phyloP scores from a whole-genome alignment of 2,329 filamentous ascomycete genomes.

The Aspergillus proliferans region DNA sequence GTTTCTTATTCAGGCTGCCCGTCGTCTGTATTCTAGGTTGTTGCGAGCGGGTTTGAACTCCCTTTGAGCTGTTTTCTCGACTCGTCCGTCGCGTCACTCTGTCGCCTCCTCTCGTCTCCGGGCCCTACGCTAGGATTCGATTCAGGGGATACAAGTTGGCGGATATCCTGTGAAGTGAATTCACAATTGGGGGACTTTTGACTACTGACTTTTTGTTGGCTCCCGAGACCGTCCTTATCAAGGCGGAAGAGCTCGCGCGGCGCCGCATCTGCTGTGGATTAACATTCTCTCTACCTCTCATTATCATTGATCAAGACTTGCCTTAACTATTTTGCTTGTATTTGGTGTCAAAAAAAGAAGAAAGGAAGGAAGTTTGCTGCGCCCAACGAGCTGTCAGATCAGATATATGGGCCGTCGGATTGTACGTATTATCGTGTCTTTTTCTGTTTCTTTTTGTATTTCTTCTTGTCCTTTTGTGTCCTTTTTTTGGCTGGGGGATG shows the following conservation, averaged over 20 bases:
- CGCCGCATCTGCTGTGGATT: conserved; percentile 19
- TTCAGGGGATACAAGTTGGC: conserved; percentile 13
- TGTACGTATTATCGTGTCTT: conserved; percentile 36
- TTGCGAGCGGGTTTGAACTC: background rate
- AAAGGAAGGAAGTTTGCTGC: conserved; percentile 10
- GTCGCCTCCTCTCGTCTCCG: background rate
- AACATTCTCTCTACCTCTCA: conserved; percentile 8
- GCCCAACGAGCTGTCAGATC: conserved; percentile 14
- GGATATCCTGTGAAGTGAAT: conserved; percentile 4
- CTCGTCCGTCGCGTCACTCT: background rate
- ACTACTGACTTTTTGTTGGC: conserved; percentile 9
- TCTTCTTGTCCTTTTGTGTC: conserved; percentile 7
- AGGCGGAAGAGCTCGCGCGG: conserved; percentile 15
- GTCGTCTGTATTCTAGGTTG: background rate
- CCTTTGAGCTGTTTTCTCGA: background rate
- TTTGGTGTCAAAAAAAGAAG: conserved; percentile 18
- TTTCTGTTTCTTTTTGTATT: conserved; percentile 12
- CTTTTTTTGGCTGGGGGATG: background rate
- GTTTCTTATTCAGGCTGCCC: background rate
- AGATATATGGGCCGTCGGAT: conserved; percentile 24
- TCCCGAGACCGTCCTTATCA: conserved; percentile 14
- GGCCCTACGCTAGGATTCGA: conserved; percentile 5
- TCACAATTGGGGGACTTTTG: conserved; percentile 9
- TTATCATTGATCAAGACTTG: conserved; percentile 13
- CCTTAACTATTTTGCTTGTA: conserved; percentile 18